Evolutionary conservation across 495 filamentous ascomycete genomes (phyloP), one percentile per base, ranked within the genome.

Genomic region (Letharia columbiana): DNA sequence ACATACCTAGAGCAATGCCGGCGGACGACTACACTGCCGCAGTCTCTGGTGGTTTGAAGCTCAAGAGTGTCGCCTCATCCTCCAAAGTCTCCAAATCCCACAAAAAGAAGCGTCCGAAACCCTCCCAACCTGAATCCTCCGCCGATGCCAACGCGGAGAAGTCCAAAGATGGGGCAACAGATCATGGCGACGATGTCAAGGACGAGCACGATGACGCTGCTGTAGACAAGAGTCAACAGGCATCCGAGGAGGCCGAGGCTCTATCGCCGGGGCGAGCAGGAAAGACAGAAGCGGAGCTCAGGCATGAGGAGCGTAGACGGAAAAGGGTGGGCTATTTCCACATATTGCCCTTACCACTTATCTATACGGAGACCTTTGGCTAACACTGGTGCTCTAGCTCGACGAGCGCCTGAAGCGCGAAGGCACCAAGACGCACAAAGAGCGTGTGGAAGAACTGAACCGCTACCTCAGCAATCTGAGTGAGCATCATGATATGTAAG

Each of bases 401-500:
- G 61, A 72, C 70, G 89, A 98, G 76, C 82, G 92, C 45, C 80
- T 96, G 41, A 85, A 89, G 74, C 82, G 88, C 39, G 90, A 92
- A 71, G 90, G 91, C 35, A 81, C 89, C 70, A 98, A 98, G 82
- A 95, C 92, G 50, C 94, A 98, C 73, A 98, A 98, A 75, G 88
- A 98, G 81, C 87, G 90, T 3, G 94, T 98, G 54, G 92, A 98
- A 75, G 92, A 96, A 75, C 80, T 97, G 68, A 98, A 98, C 75
- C 89, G 90, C 72, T 96, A 96, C 73, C 79, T 98, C 52, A 92
- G 89, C 67, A 87, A 87, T 67, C 77, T 98, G 73, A 96, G 90
- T 77, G 94, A 98, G 77, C 94, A 98, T 76, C 94, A 98, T 73
- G 94, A 98, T 73, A 98, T 98, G 93, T 86, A 79, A 69, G 80